phyloP scores from a whole-genome alignment of 2,329 filamentous ascomycete species.

The Botrytis porri region DNA sequence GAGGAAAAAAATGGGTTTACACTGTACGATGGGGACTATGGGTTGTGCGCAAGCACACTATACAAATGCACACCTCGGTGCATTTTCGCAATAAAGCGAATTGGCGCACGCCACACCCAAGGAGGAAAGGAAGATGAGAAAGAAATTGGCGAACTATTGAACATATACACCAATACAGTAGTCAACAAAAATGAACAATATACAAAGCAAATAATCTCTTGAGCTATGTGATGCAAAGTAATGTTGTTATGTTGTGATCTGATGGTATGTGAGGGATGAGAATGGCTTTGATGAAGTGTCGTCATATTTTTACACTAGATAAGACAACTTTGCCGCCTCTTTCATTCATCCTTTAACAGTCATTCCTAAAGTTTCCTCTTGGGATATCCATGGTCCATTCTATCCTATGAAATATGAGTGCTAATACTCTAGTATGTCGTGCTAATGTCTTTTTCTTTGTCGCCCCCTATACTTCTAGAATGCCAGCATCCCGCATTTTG shows the following conservation, averaged over 20 bases:
- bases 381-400: neutral
- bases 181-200: neutral
- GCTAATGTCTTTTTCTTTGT: neutral
- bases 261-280: neutral
- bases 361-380: neutral
- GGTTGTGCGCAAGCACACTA: neutral
- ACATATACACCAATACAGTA: neutral
- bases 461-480: neutral
- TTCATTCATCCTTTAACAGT: neutral
- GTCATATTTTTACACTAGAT: neutral
- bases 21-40: conserved; percentile 4
- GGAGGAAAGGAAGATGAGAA: neutral
- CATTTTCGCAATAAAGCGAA: neutral
- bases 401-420: neutral
- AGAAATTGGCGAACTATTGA: neutral
- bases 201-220: neutral
- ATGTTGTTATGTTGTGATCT: neutral
- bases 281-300: conserved; percentile 4
- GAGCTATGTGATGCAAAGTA: neutral
- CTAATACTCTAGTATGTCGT: neutral
- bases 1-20: conserved; percentile 10
- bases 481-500: neutral
- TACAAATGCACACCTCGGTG: neutral
- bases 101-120: neutral
- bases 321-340: neutral